Conservation (phyloP, 805 yeast genomes). For the Suhomyces sp. region DNA sequence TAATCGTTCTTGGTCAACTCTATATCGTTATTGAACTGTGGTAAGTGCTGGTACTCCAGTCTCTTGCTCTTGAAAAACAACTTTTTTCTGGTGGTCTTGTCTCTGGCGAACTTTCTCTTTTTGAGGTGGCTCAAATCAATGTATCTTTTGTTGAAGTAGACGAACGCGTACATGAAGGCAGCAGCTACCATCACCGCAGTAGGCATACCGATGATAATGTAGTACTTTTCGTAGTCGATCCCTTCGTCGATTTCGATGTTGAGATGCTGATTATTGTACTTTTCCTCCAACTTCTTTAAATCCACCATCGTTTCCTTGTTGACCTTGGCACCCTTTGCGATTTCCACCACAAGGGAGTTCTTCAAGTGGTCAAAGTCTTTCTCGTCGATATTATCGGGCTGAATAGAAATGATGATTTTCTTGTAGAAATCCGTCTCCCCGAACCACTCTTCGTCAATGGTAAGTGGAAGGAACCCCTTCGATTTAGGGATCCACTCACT, state of each 20-base stretch:
- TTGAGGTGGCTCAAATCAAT: conserved; percentile 42
- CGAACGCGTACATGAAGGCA: conserved; percentile 62
- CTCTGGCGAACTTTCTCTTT: conserved; percentile 27
- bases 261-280: conserved; percentile 21
- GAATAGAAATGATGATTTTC: conserved; percentile 64
- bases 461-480: conserved; percentile 64
- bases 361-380: conserved; percentile 59
- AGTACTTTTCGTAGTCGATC: conserved; percentile 51
- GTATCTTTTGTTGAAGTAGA: conserved; percentile 45
- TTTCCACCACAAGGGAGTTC: conserved; percentile 41
- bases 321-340: conserved; percentile 53
- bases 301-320: conserved; percentile 46
- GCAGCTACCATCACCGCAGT: conserved; percentile 59
- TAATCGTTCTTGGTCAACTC: conserved; percentile 15
- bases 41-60: conserved; percentile 27
- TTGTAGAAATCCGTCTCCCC: conserved; percentile 44
- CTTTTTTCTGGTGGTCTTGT: conserved; percentile 26
- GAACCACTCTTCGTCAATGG: conserved; percentile 63
- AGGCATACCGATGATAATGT: conserved; percentile 67
- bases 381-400: conserved; percentile 64
- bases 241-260: conserved; percentile 44
- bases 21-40: conserved; percentile 27
- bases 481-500: conserved; percentile 67
- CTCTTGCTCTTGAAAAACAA: conserved; percentile 25
- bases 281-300: conserved; percentile 37